Base-by-base conservation (phyloP, 768 basidiomycete species). In the Pholiota microspora region DNA sequence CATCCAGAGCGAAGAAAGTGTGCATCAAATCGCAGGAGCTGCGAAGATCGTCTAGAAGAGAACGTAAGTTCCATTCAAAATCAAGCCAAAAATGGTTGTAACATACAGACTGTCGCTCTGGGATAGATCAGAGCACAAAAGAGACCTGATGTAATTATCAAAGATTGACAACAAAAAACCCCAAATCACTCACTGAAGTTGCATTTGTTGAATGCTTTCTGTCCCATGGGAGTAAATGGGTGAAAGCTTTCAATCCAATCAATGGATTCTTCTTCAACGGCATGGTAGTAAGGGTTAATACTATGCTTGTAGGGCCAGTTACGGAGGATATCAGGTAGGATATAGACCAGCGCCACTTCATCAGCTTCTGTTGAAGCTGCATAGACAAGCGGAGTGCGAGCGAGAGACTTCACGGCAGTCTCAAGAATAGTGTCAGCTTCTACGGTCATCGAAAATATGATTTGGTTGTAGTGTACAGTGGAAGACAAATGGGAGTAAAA, bases 11-110 rank as follows among this genome's bases (percentile, higher is more conserved):
- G 36, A 51, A 57, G 56, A 45, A 57, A 1, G 45, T 47, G 29
- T 57, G 50, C 56, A 57, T 57, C 25, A 57, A 51, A 32, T 57
- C 56, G 44, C 56, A 57, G 23, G 24, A 49, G 32, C 50, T 47
- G n/a, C 56, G 50, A 9, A 57, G 45, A 8, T 47, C 18, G 21
- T 57, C 56, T 57, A 38, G 1, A 4, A 24, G 16, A 24, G 12
- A 6, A 21, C 4, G n/a, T 35, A 10, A 16, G 25, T 7, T 16
- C 7, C 6, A 10, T 38, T 7, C 28, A 7, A 27, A 2, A 15
- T n/a, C 4, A 46, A 2, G 15, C 2, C 9, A 8, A 29, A 35
- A 12, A 21, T 3, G 2, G 21, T 15, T 23, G 4, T 12, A 29
- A 12, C 44, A 27, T 25, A 57, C 56, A 45, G 9, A 36, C 45